phyloP scores from a whole-genome alignment of 768 basidiomycete genomes.

The Tylopilus sp. region DNA sequence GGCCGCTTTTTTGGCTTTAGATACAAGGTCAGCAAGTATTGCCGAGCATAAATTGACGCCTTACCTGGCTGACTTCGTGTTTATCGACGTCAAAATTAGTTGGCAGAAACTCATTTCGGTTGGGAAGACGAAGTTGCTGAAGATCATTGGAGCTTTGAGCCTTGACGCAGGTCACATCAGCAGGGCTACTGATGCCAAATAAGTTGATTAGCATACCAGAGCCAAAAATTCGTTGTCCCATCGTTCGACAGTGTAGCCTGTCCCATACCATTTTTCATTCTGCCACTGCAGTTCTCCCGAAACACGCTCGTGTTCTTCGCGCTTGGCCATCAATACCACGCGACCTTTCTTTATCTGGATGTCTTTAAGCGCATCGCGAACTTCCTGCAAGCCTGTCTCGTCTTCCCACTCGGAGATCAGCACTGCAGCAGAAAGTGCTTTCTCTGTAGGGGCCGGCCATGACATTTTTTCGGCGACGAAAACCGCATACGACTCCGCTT shows the following conservation, averaged over 20 bases:
- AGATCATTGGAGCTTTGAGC: slow-evolving; percentile 63
- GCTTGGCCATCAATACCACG: slow-evolving; percentile 77
- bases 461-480: slow-evolving; percentile 71
- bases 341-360: slow-evolving; percentile 60
- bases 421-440: slow-evolving; percentile 66
- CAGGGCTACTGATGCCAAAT: neutral
- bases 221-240: slow-evolving; percentile 62
- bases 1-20: slow-evolving; percentile 72
- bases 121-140: slow-evolving; percentile 71
- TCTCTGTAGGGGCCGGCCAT: slow-evolving; percentile 78
- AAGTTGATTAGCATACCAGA: slow-evolving; percentile 35
- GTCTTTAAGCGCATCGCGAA: slow-evolving; percentile 57
- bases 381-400: slow-evolving; percentile 44
- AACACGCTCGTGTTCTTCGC: slow-evolving; percentile 55
- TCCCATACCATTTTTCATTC: slow-evolving; percentile 91
- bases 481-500: slow-evolving; percentile 76
- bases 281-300: slow-evolving; percentile 54
- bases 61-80: slow-evolving; percentile 59
- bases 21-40: slow-evolving; percentile 1
- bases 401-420: slow-evolving; percentile 74
- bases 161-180: slow-evolving; percentile 34
- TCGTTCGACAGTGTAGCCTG: slow-evolving; percentile 74
- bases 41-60: slow-evolving; percentile 4
- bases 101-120: slow-evolving; percentile 89
- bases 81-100: slow-evolving; percentile 81